A percentile compares a stretch with the other conserved stretches of the same genome.
phyloP scores from a whole-genome alignment of 2,329 filamentous ascomycete genomes.

The Arthrinium puccinioides region DNA sequence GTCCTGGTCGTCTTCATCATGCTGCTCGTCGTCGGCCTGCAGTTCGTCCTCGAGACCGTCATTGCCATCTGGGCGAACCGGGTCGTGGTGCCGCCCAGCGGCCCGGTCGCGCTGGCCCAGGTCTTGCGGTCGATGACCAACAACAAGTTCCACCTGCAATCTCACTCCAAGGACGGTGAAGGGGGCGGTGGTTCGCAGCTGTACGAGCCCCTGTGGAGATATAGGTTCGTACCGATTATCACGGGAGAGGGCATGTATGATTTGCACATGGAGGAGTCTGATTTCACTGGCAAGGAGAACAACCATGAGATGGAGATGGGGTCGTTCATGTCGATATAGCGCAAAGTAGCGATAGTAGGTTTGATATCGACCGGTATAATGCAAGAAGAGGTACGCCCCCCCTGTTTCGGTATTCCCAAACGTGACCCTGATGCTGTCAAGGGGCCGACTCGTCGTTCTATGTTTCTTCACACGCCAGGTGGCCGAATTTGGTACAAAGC shows the following conservation, averaged over 20 bases:
- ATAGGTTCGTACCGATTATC: background rate
- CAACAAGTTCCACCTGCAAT: background rate
- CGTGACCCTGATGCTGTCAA: too few relatives aligned
- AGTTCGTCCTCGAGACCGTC: conserved; percentile 1
- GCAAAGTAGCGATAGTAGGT: too few relatives aligned
- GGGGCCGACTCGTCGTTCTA: too few relatives aligned
- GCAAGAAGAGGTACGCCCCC: too few relatives aligned
- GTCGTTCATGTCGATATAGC: too few relatives aligned
- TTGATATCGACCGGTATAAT: too few relatives aligned
- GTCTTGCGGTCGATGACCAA: conserved; percentile 1
- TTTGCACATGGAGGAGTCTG: conserved; percentile 1
- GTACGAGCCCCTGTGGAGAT: conserved; percentile 2
- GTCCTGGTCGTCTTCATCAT: background rate
- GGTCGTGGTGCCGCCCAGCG: conserved; percentile 1
- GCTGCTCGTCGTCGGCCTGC: background rate
- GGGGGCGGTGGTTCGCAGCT: too few relatives aligned
- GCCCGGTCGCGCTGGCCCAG: background rate
- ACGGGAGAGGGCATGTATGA: conserved; percentile 2
- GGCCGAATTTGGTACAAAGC: too few relatives aligned
- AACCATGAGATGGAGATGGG: conserved; percentile 8
- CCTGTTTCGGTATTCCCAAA: too few relatives aligned
- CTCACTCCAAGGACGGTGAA: background rate
- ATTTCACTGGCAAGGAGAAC: background rate
- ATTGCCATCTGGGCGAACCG: conserved; percentile 4
- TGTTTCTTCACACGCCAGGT: too few relatives aligned